Conservation (phyloP, 1,284 basidiomycete species). For the Rhodofomes roseus region DNA sequence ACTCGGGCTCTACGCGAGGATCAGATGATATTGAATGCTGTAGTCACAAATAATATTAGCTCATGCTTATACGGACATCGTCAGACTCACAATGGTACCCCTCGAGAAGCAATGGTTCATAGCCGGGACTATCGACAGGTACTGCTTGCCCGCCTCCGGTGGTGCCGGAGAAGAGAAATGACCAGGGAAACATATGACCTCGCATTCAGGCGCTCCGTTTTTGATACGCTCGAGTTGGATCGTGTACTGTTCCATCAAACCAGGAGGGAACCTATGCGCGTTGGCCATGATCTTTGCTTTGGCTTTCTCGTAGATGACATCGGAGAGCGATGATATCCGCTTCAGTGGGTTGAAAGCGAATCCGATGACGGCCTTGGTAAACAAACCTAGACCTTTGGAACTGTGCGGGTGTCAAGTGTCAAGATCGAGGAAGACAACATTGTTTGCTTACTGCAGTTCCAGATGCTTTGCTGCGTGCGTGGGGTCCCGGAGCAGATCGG, state of each 20-base stretch:
- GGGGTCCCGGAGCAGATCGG: too few species aligned
- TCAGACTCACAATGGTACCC: slow-evolving; percentile 32
- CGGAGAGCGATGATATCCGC: too few species aligned
- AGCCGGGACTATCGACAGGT: slow-evolving; percentile 27
- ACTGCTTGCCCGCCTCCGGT: slow-evolving; percentile 25
- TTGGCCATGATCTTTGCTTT: slow-evolving; percentile 23
- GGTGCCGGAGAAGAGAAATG: background rate
- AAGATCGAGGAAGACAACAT: too few species aligned
- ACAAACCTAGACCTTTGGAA: too few species aligned
- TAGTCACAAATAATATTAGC: too few species aligned
- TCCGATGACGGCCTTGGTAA: too few species aligned
- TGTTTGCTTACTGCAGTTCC: too few species aligned
- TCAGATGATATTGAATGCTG: slow-evolving; percentile 36
- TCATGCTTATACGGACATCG: background rate
- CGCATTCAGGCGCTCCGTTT: slow-evolving; percentile 23
- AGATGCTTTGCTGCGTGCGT: too few species aligned
- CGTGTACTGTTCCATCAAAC: slow-evolving; percentile 32
- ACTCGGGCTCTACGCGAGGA: slow-evolving; percentile 35
- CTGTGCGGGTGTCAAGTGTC: too few species aligned
- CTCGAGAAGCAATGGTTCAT: slow-evolving; percentile 34
- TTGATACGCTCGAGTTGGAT: slow-evolving; percentile 30
- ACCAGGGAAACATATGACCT: slow-evolving; percentile 25
- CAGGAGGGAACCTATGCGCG: slow-evolving; percentile 22
- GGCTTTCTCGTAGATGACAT: slow-evolving; percentile 17
- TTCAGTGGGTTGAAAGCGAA: too few species aligned